phyloP scores from a whole-genome alignment of 2,329 filamentous ascomycete genomes.

The Hirsutella minnesotensis region DNA sequence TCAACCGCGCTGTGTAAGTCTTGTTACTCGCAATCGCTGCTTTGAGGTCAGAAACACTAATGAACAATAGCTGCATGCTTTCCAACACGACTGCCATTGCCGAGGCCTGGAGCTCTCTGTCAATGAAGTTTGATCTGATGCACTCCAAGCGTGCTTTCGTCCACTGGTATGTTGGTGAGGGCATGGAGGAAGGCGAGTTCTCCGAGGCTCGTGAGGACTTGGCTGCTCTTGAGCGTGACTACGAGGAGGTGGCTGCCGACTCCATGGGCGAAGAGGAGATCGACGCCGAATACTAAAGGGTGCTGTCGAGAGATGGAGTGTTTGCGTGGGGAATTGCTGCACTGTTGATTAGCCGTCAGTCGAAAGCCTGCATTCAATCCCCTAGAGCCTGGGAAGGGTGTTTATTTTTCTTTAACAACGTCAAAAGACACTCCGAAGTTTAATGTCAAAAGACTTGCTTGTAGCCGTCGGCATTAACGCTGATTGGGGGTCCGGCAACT shows the following conservation, averaged over 20 bases:
- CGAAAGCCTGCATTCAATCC: conserved; percentile 15
- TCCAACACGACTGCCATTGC: conserved; percentile 98
- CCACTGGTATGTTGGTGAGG: conserved; percentile 99
- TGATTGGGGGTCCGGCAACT: neutral
- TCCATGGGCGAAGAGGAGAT: conserved; percentile 78
- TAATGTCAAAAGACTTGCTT: conserved; percentile 18
- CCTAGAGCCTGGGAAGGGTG: conserved; percentile 16
- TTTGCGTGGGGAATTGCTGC: conserved; percentile 6
- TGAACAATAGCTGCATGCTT: conserved; percentile 69
- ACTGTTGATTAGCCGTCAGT: conserved; percentile 9
- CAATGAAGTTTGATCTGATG: conserved; percentile 99
- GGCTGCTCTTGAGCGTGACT: conserved; percentile 94
- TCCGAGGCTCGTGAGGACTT: conserved; percentile 97
- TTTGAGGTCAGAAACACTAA: conserved; percentile 12
- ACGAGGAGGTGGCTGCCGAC: conserved; percentile 96
- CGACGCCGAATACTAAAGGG: conserved; percentile 79
- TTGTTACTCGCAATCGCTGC: neutral
- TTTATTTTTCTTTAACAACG: conserved; percentile 27
- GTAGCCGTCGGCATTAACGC: neutral
- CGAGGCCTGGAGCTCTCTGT: conserved; percentile 93
- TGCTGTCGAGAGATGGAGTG: conserved; percentile 4
- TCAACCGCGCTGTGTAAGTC: conserved; percentile 93
- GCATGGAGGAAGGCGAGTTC: conserved; percentile 99
- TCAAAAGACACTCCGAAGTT: conserved; percentile 21
- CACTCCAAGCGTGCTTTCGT: conserved; percentile 99